Conservation (phyloP, 106 monocot genomes). For the Agapanthus africanus region DNA sequence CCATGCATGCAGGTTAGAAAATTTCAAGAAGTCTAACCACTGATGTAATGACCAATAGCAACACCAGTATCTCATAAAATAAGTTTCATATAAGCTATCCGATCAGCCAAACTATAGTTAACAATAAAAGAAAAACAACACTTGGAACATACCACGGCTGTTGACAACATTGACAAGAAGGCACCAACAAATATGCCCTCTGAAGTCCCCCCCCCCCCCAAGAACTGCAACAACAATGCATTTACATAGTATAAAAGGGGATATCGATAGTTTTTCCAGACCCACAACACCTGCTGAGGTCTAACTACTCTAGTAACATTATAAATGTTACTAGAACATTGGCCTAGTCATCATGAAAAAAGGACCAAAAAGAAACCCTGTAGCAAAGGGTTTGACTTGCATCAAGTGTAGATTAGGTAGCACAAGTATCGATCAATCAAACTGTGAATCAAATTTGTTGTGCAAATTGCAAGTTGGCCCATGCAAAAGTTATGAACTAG, state of each 20-base stretch:
- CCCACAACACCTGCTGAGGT: neutral
- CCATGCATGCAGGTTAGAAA: neutral
- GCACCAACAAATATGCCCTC: constrained; percentile 87
- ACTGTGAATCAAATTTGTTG: no score
- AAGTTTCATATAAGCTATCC: neutral
- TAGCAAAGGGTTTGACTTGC: neutral
- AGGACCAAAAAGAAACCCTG: neutral
- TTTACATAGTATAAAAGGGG: constrained; percentile 20
- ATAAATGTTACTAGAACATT: neutral
- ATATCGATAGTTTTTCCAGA: no score
- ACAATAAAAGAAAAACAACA: neutral
- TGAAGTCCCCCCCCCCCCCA: constrained; percentile 68
- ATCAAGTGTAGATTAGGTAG: neutral
- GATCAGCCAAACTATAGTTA: neutral
- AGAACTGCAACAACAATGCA: constrained; percentile 54
- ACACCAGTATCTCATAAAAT: neutral
- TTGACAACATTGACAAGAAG: constrained; percentile 92
- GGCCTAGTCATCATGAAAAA: neutral
- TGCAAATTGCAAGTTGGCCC: neutral
- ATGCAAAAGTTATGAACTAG: neutral
- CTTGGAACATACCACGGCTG: constrained; percentile 68
- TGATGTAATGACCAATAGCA: neutral
- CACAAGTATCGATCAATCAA: neutral
- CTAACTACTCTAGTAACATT: neutral
- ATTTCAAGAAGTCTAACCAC: neutral